A percentile compares a stretch with the other conserved stretches of the same genome.
Conservation (phyloP, 2,329 filamentous ascomycete species). For the Pezicula neosporulosa region DNA sequence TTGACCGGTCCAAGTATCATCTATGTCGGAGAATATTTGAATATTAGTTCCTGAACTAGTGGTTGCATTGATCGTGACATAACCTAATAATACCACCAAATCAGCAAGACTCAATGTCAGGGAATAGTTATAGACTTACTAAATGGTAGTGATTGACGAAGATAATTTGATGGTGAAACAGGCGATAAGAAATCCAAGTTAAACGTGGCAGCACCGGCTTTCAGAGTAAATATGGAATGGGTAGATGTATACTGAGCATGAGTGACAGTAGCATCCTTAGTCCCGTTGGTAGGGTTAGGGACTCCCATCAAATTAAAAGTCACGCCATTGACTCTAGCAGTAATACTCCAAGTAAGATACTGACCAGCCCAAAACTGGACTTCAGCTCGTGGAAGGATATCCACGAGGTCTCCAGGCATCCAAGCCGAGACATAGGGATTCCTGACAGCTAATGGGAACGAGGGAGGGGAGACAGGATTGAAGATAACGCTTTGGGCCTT, state of each 20-base stretch:
- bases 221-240: constrained; percentile 25
- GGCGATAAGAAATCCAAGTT: constrained; percentile 33
- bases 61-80: constrained; percentile 1
- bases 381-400: constrained; percentile 20
- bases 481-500: not conserved
- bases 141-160: constrained; percentile 31
- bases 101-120: not conserved
- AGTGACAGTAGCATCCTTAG: constrained; percentile 16
- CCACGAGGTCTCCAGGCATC: constrained; percentile 26
- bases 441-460: constrained; percentile 25
- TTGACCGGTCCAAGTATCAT: constrained; percentile 31
- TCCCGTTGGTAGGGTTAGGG: constrained; percentile 12
- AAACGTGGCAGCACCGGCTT: constrained; percentile 22
- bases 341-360: constrained; percentile 28
- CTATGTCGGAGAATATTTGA: constrained; percentile 31
- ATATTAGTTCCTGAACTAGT: constrained; percentile 9
- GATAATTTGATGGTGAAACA: constrained; percentile 27
- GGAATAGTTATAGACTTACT: constrained; percentile 21
- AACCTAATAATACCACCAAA: not conserved
- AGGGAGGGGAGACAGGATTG: not conserved
- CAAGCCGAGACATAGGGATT: constrained; percentile 31
- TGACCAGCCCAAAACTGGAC: constrained; percentile 32
- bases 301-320: constrained; percentile 30
- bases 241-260: constrained; percentile 28
- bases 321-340: constrained; percentile 27